Conservation (phyloP, 257 asterid species). For the Lycium ferocissimum region DNA sequence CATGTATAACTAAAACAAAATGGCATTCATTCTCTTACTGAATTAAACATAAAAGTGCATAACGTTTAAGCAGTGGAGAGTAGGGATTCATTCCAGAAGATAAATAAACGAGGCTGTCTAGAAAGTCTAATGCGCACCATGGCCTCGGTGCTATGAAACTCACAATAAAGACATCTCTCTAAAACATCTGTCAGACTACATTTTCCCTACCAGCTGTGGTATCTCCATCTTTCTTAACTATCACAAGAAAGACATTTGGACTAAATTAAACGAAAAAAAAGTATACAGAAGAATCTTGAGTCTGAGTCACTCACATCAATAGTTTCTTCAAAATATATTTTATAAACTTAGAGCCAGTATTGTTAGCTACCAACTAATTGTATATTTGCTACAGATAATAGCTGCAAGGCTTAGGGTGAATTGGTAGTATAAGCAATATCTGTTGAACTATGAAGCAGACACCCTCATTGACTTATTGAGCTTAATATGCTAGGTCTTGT, state of each 20-base stretch:
- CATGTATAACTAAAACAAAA: neutral
- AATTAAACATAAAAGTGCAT: neutral
- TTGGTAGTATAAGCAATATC: neutral
- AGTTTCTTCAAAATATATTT: neutral
- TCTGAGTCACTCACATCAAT: neutral
- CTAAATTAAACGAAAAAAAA: neutral
- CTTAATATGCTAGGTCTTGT: neutral
- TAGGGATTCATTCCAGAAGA: neutral
- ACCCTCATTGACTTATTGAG: neutral
- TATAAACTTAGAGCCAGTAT: neutral
- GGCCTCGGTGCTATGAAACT: neutral
- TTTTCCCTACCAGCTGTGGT: neutral
- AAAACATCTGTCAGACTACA: neutral
- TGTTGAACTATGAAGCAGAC: neutral
- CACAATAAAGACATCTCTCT: neutral
- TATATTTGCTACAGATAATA: neutral
- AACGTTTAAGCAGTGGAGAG: neutral
- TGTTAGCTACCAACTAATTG: constrained; percentile 2
- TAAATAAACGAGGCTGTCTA: neutral
- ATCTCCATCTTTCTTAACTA: neutral
- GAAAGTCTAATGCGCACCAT: neutral
- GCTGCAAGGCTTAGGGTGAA: neutral
- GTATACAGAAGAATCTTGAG: neutral
- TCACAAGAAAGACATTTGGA: neutral
- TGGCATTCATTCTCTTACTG: neutral